phyloP scores from a whole-genome alignment of 2,329 filamentous ascomycete species.

The Sporothrix pseudoabietina region DNA sequence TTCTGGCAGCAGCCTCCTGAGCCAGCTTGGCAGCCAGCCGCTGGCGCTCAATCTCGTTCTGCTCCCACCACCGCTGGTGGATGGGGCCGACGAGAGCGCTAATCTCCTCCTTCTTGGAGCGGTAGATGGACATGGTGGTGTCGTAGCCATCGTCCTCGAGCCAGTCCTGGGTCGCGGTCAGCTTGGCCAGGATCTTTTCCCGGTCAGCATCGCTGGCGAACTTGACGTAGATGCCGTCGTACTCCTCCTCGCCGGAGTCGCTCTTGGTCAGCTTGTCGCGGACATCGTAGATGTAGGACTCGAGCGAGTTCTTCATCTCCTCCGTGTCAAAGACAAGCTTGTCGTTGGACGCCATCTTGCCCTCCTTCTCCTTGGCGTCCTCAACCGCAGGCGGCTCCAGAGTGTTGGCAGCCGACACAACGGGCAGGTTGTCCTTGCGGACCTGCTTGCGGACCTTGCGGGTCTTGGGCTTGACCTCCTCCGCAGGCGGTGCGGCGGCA shows the following conservation, averaged over 20 bases:
- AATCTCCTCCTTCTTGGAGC: constrained; percentile 95
- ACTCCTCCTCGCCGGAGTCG: constrained; percentile 24
- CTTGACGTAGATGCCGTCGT: constrained; percentile 29
- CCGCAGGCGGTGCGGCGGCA: constrained; percentile 51
- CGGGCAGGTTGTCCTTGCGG: constrained; percentile 91
- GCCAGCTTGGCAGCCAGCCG: constrained; percentile 75
- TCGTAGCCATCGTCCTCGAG: constrained; percentile 97
- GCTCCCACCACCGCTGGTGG: constrained; percentile 92
- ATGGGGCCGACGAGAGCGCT: constrained; percentile 87
- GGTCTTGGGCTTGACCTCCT: constrained; percentile 68
- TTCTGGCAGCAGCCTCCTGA: constrained; percentile 76
- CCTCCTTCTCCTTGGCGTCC: constrained; percentile 76
- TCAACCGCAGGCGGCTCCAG: constrained; percentile 71
- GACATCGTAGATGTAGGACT: constrained; percentile 95
- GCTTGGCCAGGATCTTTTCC: constrained; percentile 76
- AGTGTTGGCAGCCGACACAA: constrained; percentile 79
- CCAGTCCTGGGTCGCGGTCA: constrained; percentile 88
- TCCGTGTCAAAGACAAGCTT: constrained; percentile 98
- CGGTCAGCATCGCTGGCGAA: constrained; percentile 35
- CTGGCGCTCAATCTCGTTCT: constrained; percentile 83
- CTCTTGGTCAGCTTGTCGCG: constrained; percentile 67
- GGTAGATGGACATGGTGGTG: constrained; percentile 87
- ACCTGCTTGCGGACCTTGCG: constrained; percentile 99
- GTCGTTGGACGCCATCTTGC: constrained; percentile 93
- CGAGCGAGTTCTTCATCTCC: constrained; percentile 99